phyloP scores from a whole-genome alignment of 208 protist genomes.

The Trypanosoma rangeli region DNA sequence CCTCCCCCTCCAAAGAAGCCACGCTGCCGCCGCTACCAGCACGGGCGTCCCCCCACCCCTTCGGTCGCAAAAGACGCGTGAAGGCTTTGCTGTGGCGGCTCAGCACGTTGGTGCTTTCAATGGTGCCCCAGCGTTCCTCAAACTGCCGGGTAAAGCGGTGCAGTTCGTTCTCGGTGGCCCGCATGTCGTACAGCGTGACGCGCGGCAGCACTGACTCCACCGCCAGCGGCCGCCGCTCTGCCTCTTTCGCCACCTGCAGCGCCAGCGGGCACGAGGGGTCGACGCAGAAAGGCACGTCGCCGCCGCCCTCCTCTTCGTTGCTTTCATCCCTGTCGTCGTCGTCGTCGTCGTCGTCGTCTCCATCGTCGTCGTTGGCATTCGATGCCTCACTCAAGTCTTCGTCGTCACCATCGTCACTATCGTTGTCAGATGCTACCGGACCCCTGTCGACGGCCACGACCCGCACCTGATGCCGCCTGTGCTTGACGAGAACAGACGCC shows the following conservation, averaged over 20 bases:
- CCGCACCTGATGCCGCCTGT: conserved; percentile 24
- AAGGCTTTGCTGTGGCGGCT: conserved; percentile 37
- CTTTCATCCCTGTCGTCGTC: conserved; percentile 8
- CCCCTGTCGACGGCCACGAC: conserved; percentile 37
- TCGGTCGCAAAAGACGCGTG: conserved; percentile 37
- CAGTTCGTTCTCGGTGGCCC: conserved; percentile 20
- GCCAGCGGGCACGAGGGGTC: conserved; percentile 44
- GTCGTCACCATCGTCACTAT: conserved; percentile 7
- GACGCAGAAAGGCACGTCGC: conserved; percentile 29
- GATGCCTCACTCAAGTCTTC: neutral
- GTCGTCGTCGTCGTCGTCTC: conserved; percentile 5
- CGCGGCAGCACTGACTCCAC: conserved; percentile 41
- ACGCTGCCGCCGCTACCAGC: neutral
- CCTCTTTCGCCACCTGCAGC: conserved; percentile 56
- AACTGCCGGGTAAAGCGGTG: conserved; percentile 34
- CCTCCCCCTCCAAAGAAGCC: neutral
- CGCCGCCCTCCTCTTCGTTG: conserved; percentile 4
- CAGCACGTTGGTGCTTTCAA: conserved; percentile 35
- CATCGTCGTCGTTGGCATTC: conserved; percentile 7
- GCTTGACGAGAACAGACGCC: conserved; percentile 32
- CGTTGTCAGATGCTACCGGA: neutral
- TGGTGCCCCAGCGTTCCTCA: conserved; percentile 37
- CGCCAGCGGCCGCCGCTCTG: conserved; percentile 52
- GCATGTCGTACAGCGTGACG: conserved; percentile 31
- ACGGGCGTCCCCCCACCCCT: conserved; percentile 1